Percentiles rank a stretch among this genome's conserved stretches.
Conservation (phyloP, 768 basidiomycete genomes). For the Tylopilus balloui region DNA sequence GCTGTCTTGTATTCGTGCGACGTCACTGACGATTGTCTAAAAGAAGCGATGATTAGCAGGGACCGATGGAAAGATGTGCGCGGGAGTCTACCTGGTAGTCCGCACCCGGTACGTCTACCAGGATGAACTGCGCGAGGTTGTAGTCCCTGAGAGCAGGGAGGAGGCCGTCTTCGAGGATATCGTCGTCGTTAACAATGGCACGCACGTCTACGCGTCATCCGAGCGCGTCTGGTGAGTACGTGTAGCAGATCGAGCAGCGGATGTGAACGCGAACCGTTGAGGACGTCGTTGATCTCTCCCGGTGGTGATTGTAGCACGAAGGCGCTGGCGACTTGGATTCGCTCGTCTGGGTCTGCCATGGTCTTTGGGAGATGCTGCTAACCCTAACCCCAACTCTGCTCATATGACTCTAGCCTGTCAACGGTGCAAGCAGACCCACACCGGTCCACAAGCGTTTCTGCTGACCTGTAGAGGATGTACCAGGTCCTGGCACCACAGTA, state of each 20-base stretch:
- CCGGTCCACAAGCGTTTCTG: slow-evolving; percentile 29
- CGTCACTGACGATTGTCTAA: slow-evolving; percentile 80
- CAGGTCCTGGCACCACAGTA: slow-evolving; percentile 35
- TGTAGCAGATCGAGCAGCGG: not conserved
- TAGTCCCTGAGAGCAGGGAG: slow-evolving; percentile 77
- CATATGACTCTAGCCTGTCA: slow-evolving; percentile 13
- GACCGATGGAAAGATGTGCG: not conserved
- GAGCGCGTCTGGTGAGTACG: not conserved
- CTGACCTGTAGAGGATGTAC: slow-evolving; percentile 32
- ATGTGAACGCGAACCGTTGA: slow-evolving; percentile 59
- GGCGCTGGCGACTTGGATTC: slow-evolving; percentile 65
- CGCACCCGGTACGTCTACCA: slow-evolving; percentile 76
- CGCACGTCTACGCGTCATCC: slow-evolving; percentile 65
- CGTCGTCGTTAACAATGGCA: slow-evolving; percentile 84
- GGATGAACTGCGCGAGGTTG: slow-evolving; percentile 83
- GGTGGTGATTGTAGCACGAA: slow-evolving; percentile 90
- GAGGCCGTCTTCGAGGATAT: slow-evolving; percentile 71
- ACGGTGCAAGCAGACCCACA: slow-evolving; percentile 26
- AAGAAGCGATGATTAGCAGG: not conserved
- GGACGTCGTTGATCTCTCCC: slow-evolving; percentile 94
- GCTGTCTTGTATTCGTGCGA: slow-evolving; percentile 45
- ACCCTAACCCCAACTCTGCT: slow-evolving; percentile 22
- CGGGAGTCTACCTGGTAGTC: slow-evolving; percentile 62
- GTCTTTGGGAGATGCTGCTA: not conserved
- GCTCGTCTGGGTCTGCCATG: slow-evolving; percentile 57